Conservation (phyloP, 1,284 basidiomycete species). For the Clitocybe nebularis region DNA sequence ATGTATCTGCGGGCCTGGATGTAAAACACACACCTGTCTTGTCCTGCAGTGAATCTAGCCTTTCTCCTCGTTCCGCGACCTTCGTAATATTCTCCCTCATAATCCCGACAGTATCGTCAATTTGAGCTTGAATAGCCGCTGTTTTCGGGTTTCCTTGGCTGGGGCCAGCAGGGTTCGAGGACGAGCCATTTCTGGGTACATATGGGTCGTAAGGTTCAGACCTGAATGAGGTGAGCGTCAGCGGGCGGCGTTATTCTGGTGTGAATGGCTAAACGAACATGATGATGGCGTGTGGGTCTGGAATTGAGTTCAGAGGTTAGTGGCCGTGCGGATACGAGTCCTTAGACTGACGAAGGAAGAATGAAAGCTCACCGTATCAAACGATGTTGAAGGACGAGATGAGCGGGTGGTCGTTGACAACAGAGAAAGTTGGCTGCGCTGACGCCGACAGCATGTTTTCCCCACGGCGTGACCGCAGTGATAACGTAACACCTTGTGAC, state of each 20-base stretch:
- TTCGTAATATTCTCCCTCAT: slow-evolving; percentile 98
- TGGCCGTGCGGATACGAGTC: too few relatives aligned
- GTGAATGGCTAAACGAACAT: slow-evolving; percentile 30
- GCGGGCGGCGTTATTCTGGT: slow-evolving; percentile 7
- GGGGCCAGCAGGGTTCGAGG: slow-evolving; percentile 51
- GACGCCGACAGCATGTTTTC: slow-evolving; percentile 18
- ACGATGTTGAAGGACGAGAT: slow-evolving; percentile 23
- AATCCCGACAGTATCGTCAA: slow-evolving; percentile 92
- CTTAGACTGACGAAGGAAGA: background rate
- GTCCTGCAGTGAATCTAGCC: slow-evolving; percentile 92
- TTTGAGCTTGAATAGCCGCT: slow-evolving; percentile 89
- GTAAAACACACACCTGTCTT: slow-evolving; percentile 80
- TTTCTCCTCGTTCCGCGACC: slow-evolving; percentile 93
- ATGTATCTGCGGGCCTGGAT: background rate
- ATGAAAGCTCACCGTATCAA: slow-evolving; percentile 33
- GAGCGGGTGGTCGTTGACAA: slow-evolving; percentile 20
- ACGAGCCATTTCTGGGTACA: slow-evolving; percentile 76
- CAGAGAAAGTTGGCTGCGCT: slow-evolving; percentile 13
- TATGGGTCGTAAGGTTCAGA: slow-evolving; percentile 97
- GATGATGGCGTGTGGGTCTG: slow-evolving; percentile 29
- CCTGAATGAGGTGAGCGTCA: slow-evolving; percentile 36
- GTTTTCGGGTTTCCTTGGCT: slow-evolving; percentile 75
- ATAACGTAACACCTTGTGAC: too few relatives aligned
- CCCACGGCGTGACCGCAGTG: slow-evolving; percentile 25
- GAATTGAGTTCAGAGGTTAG: background rate